A percentile compares a stretch with the other conserved stretches of the same genome.
phyloP scores from a whole-genome alignment of 225 moss, liverwort and hornwort species.

The Rhytidiadelphus loreus region DNA sequence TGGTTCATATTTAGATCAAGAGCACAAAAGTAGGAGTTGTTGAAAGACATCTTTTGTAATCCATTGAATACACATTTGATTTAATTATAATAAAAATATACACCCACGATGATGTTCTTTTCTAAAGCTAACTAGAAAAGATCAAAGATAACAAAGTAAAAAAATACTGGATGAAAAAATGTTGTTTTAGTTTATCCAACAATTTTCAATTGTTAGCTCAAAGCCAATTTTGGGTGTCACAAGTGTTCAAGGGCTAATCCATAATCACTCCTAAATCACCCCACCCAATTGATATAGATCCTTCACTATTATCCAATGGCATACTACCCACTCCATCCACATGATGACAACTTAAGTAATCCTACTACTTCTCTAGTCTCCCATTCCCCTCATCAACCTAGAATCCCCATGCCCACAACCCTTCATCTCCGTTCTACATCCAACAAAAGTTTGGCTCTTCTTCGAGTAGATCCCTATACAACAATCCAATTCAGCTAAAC shows the following conservation, averaged over 20 bases:
- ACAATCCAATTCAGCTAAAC: too few species aligned
- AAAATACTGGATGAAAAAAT: neutral
- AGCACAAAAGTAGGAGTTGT: neutral
- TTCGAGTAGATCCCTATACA: too few species aligned
- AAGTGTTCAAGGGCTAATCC: neutral
- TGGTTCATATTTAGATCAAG: neutral
- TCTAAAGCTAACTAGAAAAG: neutral
- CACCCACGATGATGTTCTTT: neutral
- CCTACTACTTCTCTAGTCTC: too few species aligned
- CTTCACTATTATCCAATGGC: too few species aligned
- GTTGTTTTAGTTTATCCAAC: neutral
- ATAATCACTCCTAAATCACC: neutral
- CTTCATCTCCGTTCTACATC: too few species aligned
- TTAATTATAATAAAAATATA: neutral
- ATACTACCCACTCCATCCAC: too few species aligned
- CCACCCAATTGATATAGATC: too few species aligned
- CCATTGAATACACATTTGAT: accelerated
- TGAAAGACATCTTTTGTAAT: neutral
- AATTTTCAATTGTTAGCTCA: neutral
- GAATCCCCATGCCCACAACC: too few species aligned
- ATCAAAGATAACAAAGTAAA: too few species aligned
- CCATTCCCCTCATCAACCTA: too few species aligned
- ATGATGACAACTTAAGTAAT: too few species aligned
- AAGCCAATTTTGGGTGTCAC: neutral
- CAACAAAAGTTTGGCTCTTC: too few species aligned